Evolutionary conservation across 2,329 filamentous ascomycete species (phyloP), one percentile per base, ranked within the genome.

Genomic region (Trichoderma sp.): DNA sequence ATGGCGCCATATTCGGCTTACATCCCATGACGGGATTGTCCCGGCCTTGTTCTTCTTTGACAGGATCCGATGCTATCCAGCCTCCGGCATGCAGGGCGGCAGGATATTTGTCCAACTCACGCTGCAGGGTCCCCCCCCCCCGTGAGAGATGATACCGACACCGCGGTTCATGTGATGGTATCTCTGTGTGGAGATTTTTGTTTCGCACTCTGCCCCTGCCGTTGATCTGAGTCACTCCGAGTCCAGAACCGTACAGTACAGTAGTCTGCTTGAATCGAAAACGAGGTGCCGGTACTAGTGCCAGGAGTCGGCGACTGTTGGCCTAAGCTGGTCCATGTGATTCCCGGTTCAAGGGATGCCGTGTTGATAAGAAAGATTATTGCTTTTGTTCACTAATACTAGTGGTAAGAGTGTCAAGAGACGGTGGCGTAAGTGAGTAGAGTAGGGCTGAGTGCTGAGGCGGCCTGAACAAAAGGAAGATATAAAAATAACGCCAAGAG

Each of bases 1-100:
- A 52, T 34, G 25, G 35, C 50, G 52, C 61, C 61, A 27, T 65
- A 22, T 25, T 57, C n/a, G 61, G 61, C 61, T 65, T 56, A 65
- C 52, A 45, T 65, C 37, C 29, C 37, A 56, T 65, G 52, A n/a
- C 27, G 32, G 52, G 17, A 19, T 32, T n/a, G 19, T 22, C 35
- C 32, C n/a, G 6, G 27, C 42, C 12, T 19, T 42, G 3, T 17
- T 29, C 39, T 29, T 5, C 25, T 48, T 56, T 45, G 61, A 39
- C 29, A 45, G 35, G 13, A 54, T 22, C 48, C 32, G 50, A 54
- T 48, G 50, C 7, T 32, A 15, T 54, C 19, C 35, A 39, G 52
- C 34, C 34, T 17, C 25, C 54, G 60, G 37, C n/a, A 54, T 27
- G 60, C 29, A 42, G 60, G 50, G 60, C 48, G 27, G 39, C 32